Evolutionary conservation across 2,329 filamentous ascomycete genomes (phyloP).

Genomic region (Hypoxylon sp.): DNA sequence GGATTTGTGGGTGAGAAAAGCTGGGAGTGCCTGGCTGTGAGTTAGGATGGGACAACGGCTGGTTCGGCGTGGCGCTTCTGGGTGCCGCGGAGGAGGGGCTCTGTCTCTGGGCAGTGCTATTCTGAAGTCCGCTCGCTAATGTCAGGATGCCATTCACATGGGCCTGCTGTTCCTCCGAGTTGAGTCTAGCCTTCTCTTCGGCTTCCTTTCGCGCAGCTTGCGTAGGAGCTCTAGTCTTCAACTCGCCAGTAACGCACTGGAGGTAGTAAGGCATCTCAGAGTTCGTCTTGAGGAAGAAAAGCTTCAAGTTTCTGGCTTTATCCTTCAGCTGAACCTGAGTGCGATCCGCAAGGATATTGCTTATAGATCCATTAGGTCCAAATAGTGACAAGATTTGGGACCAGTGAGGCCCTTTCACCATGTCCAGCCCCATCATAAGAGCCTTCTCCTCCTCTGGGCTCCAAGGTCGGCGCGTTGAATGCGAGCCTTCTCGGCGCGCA

Average conservation of each 20-base stretch:
- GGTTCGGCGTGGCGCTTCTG: conserved; percentile 45
- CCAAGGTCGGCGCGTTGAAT: conserved; percentile 83
- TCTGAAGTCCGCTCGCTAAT: conserved; percentile 67
- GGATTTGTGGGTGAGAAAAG: conserved; percentile 43
- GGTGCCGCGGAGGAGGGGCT: conserved; percentile 41
- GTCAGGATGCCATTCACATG: conserved; percentile 73
- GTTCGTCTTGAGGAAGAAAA: conserved; percentile 92
- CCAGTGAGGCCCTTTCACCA: conserved; percentile 93
- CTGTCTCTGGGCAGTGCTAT: conserved; percentile 45
- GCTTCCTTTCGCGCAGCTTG: conserved; percentile 79
- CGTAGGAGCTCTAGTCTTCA: conserved; percentile 86
- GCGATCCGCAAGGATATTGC: conserved; percentile 86
- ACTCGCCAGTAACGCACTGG: conserved; percentile 88
- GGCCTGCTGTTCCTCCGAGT: conserved; percentile 72
- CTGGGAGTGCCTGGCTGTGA: conserved; percentile 47
- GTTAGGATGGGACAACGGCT: conserved; percentile 44
- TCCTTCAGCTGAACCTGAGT: conserved; percentile 95
- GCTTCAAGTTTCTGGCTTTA: conserved; percentile 89
- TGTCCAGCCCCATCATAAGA: conserved; percentile 87
- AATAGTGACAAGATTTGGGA: conserved; percentile 90
- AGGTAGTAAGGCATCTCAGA: conserved; percentile 92
- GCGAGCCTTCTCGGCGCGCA: conserved; percentile 69
- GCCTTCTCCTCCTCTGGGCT: conserved; percentile 91
- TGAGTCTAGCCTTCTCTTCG: conserved; percentile 72
- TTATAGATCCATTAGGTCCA: conserved; percentile 83